Evolutionary conservation across 2,329 filamentous ascomycete genomes (phyloP).

Genomic region (Xylariales sp.): DNA sequence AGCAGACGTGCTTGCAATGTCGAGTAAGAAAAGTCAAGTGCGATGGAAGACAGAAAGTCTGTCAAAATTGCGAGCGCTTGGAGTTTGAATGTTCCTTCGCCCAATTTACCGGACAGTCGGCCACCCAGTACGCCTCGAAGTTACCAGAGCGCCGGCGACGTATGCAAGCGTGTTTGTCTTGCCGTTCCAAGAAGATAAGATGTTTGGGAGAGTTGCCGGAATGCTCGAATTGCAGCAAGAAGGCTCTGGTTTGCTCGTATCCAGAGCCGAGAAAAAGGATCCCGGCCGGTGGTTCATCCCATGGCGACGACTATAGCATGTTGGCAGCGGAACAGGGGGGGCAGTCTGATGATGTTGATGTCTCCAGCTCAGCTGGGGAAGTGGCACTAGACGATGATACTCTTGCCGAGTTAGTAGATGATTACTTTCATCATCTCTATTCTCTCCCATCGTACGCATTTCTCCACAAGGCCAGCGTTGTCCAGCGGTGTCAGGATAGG

Average conservation of each 20-base stretch:
- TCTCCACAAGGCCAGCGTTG: slow-evolving; percentile 28
- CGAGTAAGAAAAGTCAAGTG: slow-evolving; percentile 21
- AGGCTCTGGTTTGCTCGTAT: slow-evolving; percentile 21
- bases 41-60: slow-evolving; percentile 25
- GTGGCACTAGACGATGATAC: slow-evolving; percentile 13
- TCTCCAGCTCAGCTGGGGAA: slow-evolving; percentile 7
- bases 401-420: slow-evolving; percentile 19
- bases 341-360: slow-evolving; percentile 2
- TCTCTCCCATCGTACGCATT: slow-evolving; percentile 30
- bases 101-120: slow-evolving; percentile 16
- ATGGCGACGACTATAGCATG: slow-evolving; percentile 1
- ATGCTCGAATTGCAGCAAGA: slow-evolving; percentile 23
- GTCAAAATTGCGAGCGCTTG: slow-evolving; percentile 29
- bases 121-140: slow-evolving; percentile 20
- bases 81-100: slow-evolving; percentile 30
- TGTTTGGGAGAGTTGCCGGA: slow-evolving; percentile 25
- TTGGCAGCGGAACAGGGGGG: neutral
- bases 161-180: slow-evolving; percentile 26
- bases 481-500: slow-evolving; percentile 23
- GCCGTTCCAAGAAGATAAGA: slow-evolving; percentile 26
- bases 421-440: slow-evolving; percentile 27
- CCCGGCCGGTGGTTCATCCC: neutral
- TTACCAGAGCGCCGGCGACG: slow-evolving; percentile 22
- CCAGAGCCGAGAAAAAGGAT: slow-evolving; percentile 14
- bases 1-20: slow-evolving; percentile 19